Evolutionary conservation across 2,329 filamentous ascomycete genomes (phyloP).

Genomic region (Pseudogymnoascus sp.): DNA sequence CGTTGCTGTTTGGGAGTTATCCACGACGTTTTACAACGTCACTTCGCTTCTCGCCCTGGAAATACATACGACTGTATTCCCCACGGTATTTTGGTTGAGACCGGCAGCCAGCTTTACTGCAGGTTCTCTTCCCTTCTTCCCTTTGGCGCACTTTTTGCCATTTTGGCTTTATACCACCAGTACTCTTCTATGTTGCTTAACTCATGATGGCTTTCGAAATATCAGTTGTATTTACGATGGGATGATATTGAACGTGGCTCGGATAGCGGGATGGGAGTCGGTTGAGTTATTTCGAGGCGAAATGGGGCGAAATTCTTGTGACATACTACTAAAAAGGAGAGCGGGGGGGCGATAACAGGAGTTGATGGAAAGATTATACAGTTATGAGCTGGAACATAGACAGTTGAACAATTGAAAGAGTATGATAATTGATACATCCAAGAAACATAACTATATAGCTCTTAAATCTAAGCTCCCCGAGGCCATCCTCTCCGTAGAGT

Average conservation of each 20-base stretch:
- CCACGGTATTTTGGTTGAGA: background rate
- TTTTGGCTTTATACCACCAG: conserved; percentile 5
- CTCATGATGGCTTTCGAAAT: background rate
- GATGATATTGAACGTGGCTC: conserved; percentile 3
- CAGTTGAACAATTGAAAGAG: conserved; percentile 6
- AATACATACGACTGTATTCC: background rate
- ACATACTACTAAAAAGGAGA: background rate
- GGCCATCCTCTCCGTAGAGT: conserved; percentile 6
- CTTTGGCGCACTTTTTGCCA: conserved; percentile 3
- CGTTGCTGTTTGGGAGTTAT: background rate
- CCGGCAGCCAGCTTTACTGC: background rate
- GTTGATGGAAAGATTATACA: background rate
- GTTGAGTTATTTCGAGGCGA: background rate
- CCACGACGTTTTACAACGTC: background rate
- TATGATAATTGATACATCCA: background rate
- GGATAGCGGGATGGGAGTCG: conserved; percentile 7
- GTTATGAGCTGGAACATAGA: conserved; percentile 1
- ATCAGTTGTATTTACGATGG: conserved; percentile 10
- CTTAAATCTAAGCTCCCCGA: background rate
- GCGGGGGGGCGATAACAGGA: background rate
- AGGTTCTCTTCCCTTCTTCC: background rate
- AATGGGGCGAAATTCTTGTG: background rate
- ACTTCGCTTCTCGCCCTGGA: background rate
- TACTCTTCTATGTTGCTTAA: conserved; percentile 9
- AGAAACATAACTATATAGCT: background rate